These are phyloP conservation scores for Calocybe gangraenosa DNA, from an alignment of 768 basidiomycete species.

Conservation along the genomic window DNA sequence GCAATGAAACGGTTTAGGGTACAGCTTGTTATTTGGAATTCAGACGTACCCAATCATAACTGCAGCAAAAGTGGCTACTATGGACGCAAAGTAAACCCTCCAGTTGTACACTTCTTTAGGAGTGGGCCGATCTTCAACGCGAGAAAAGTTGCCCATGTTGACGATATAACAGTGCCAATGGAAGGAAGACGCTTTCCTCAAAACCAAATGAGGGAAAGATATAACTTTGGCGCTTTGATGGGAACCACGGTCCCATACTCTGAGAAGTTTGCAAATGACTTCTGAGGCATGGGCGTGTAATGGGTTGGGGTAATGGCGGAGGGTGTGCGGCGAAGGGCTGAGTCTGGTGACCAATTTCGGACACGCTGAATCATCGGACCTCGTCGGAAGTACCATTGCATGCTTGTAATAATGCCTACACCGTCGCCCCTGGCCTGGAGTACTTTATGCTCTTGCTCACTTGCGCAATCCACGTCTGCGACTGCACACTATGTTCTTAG, in stretches of 20 bases:
- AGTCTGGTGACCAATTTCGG: neutral
- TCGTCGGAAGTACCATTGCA: neutral
- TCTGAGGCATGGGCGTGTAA: neutral
- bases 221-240: neutral
- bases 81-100: slow-evolving; percentile 32
- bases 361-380: neutral
- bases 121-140: slow-evolving; percentile 21
- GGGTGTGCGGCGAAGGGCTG: neutral
- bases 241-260: neutral
- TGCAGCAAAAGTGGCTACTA: slow-evolving; percentile 32
- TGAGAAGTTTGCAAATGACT: neutral
- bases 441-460: too few species aligned
- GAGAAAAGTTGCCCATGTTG: slow-evolving; percentile 19
- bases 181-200: neutral
- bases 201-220: neutral
- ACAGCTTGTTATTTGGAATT: neutral
- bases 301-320: neutral
- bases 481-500: neutral
- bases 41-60: slow-evolving; percentile 33
- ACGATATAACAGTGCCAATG: neutral
- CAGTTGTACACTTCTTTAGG: slow-evolving; percentile 35
- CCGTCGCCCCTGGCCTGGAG: too few species aligned
- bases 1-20: neutral
- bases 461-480: too few species aligned
- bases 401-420: too few species aligned